Evolutionary conservation across 2,329 filamentous ascomycete genomes (phyloP).

Genomic region (Leptographium galeiforme): DNA sequence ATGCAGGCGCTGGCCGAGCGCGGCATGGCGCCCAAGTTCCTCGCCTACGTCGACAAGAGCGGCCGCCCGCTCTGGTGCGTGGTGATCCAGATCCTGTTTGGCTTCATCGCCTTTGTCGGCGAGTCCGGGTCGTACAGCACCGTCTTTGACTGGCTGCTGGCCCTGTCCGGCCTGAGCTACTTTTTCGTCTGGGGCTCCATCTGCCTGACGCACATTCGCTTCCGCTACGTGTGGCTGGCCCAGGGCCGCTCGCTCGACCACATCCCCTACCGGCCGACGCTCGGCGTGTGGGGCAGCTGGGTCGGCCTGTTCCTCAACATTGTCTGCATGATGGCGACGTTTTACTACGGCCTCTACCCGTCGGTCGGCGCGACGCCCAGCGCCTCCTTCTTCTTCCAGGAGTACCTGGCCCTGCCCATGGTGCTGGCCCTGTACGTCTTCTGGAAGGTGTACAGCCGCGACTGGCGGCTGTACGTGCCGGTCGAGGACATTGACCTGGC

Average conservation of each 20-base stretch:
- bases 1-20: slow-evolving; percentile 34
- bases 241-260: slow-evolving; percentile 39
- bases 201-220: slow-evolving; percentile 51
- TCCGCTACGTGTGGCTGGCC: slow-evolving; percentile 46
- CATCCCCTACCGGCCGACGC: slow-evolving; percentile 31
- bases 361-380: slow-evolving; percentile 18
- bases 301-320: slow-evolving; percentile 53
- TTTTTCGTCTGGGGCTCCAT: slow-evolving; percentile 67
- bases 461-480: slow-evolving; percentile 44
- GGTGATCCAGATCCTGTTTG: slow-evolving; percentile 37
- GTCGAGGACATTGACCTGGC: slow-evolving; percentile 48
- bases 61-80: slow-evolving; percentile 47
- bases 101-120: slow-evolving; percentile 45
- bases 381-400: slow-evolving; percentile 42
- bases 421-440: slow-evolving; percentile 44
- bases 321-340: slow-evolving; percentile 57
- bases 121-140: slow-evolving; percentile 25
- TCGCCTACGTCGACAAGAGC: slow-evolving; percentile 46
- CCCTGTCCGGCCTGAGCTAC: slow-evolving; percentile 57
- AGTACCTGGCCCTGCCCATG: slow-evolving; percentile 44
- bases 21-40: slow-evolving; percentile 39
- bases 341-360: slow-evolving; percentile 52
- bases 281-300: slow-evolving; percentile 55
- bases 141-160: slow-evolving; percentile 53
- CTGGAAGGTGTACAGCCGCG: slow-evolving; percentile 47